Evolutionary conservation across 2,329 filamentous ascomycete genomes (phyloP).

Genomic region (Colletotrichum filicis): DNA sequence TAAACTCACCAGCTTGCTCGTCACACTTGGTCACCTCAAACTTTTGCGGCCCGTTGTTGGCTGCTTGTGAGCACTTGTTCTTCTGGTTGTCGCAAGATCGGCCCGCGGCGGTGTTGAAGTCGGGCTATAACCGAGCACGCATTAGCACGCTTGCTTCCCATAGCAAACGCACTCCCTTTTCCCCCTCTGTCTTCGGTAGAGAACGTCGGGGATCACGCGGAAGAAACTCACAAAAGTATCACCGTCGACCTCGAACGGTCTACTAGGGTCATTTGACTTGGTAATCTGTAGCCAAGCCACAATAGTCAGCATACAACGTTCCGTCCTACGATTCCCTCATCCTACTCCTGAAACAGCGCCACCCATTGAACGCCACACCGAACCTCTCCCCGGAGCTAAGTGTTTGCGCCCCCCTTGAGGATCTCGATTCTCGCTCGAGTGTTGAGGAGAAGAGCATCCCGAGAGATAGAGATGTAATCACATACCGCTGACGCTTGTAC

Average conservation of each 20-base stretch:
- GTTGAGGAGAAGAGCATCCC: neutral
- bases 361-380: neutral
- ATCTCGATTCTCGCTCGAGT: neutral
- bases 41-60: conserved; percentile 47
- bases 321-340: neutral
- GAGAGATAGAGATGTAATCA: neutral
- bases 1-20: conserved; percentile 53
- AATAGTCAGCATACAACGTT: conserved; percentile 1
- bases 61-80: conserved; percentile 56
- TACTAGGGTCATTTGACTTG: conserved; percentile 49
- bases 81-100: conserved; percentile 61
- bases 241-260: conserved; percentile 56
- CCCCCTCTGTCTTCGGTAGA: no score
- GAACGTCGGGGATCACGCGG: neutral
- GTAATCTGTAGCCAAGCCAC: conserved; percentile 45
- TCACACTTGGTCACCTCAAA: conserved; percentile 58
- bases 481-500: conserved; percentile 48
- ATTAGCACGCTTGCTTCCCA: conserved; percentile 14
- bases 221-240: conserved; percentile 54
- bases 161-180: neutral
- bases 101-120: conserved; percentile 54
- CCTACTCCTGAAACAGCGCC: conserved; percentile 6
- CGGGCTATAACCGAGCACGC: conserved; percentile 44
- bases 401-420: neutral
- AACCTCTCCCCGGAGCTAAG: neutral